Evolutionary conservation across 2,329 filamentous ascomycete genomes (phyloP).

Genomic region (Fusarium algeriense): DNA sequence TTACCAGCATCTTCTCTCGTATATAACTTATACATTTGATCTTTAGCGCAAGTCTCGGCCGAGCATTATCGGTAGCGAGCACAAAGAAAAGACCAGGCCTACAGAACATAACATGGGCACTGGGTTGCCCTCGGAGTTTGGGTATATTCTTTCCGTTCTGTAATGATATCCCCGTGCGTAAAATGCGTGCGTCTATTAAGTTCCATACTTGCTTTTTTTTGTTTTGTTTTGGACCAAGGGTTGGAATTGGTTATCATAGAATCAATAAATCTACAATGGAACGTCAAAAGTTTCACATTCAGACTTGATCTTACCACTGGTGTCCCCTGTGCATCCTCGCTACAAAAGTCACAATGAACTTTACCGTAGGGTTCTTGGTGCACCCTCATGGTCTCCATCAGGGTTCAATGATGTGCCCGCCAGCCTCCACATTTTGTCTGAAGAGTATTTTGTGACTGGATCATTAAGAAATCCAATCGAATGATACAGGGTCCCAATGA

Average conservation of each 20-base stretch:
- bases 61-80: conserved; percentile 23
- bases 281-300: conserved; percentile 10
- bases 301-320: neutral
- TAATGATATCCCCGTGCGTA: conserved; percentile 45
- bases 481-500: neutral
- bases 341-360: neutral
- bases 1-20: conserved; percentile 25
- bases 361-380: neutral
- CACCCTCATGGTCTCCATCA: conserved; percentile 6
- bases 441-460: conserved; percentile 17
- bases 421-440: conserved; percentile 17
- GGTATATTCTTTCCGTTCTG: conserved; percentile 31
- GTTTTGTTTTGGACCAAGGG: conserved; percentile 21
- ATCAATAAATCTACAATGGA: conserved; percentile 13
- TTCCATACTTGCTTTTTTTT: conserved; percentile 35
- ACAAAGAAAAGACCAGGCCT: conserved; percentile 34
- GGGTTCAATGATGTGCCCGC: conserved; percentile 15
- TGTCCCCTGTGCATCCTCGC: neutral
- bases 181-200: conserved; percentile 31
- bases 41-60: conserved; percentile 37
- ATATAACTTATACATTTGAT: conserved; percentile 31
- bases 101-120: conserved; percentile 39
- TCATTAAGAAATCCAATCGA: neutral
- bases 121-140: conserved; percentile 39
- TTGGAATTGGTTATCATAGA: conserved; percentile 24